phyloP scores from a whole-genome alignment of 2,329 filamentous ascomycete genomes.

The Diplodia scrobiculata region DNA sequence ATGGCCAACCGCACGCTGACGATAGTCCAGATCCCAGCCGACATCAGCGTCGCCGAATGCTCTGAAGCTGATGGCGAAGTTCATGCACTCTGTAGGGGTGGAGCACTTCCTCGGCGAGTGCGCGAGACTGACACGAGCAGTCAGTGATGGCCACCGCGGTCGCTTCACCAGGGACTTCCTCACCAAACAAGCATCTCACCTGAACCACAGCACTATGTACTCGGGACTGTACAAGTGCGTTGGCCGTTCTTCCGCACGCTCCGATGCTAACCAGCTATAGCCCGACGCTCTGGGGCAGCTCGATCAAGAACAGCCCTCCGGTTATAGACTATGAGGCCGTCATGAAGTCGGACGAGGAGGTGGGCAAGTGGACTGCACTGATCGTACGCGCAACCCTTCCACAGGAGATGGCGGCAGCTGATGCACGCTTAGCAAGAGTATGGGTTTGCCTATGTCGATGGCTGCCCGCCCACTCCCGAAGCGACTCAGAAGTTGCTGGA shows the following conservation, averaged over 20 bases:
- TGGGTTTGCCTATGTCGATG: constrained; percentile 77
- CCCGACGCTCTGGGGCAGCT: constrained; percentile 43
- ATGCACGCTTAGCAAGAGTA: constrained; percentile 58
- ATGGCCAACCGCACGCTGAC: background rate
- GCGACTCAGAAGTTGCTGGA: constrained; percentile 75
- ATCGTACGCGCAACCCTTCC: constrained; percentile 55
- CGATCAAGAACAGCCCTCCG: constrained; percentile 55
- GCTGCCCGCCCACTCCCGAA: constrained; percentile 68
- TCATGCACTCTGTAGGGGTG: constrained; percentile 37
- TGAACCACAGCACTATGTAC: too few relatives aligned
- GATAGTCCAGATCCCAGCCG: constrained; percentile 36
- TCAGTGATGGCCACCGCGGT: constrained; percentile 67
- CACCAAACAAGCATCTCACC: constrained; percentile 35
- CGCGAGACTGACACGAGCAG: constrained; percentile 33
- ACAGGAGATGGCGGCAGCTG: constrained; percentile 24
- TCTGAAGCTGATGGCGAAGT: constrained; percentile 31
- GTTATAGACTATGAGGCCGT: constrained; percentile 63
- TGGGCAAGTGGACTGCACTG: constrained; percentile 64
- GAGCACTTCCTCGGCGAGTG: constrained; percentile 19
- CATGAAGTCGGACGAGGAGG: constrained; percentile 56
- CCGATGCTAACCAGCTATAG: background rate
- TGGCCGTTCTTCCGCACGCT: too few relatives aligned
- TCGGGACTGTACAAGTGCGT: background rate
- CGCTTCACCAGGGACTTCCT: constrained; percentile 64
- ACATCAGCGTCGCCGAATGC: constrained; percentile 36